Evolutionary conservation across 306 rosid species (phyloP).

Genomic region (Cucumis cinereus): DNA sequence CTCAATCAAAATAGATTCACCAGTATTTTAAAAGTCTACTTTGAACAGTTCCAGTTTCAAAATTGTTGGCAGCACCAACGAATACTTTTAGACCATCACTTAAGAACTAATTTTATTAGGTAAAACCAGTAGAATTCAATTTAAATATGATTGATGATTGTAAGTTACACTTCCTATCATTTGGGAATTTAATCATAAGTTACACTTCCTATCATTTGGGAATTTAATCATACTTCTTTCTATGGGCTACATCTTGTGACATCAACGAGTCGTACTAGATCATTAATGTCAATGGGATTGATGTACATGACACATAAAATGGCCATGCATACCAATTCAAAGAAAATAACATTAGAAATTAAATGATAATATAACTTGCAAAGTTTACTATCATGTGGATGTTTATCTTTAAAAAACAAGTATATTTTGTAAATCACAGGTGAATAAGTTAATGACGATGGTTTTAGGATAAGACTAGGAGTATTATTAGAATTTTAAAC

Average conservation of each 20-base stretch:
- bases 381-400: not conserved
- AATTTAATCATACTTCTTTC: not conserved
- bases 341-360: not conserved
- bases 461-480: too few species aligned
- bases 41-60: not conserved
- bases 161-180: too few species aligned
- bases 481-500: too few species aligned
- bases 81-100: not conserved
- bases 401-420: not conserved
- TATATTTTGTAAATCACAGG: not conserved
- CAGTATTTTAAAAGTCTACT: not conserved
- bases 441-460: not conserved
- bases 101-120: not conserved
- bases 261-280: not conserved
- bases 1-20: not conserved
- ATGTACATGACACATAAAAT: not conserved
- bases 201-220: too few species aligned
- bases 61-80: not conserved
- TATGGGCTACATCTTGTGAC: not conserved
- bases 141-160: not conserved
- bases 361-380: not conserved
- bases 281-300: not conserved
- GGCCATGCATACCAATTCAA: not conserved
- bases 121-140: not conserved
- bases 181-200: not conserved